Evolutionary conservation across 208 protist genomes (phyloP), one percentile per base, ranked within the genome.

Genomic region (Leishmania braziliensis): DNA sequence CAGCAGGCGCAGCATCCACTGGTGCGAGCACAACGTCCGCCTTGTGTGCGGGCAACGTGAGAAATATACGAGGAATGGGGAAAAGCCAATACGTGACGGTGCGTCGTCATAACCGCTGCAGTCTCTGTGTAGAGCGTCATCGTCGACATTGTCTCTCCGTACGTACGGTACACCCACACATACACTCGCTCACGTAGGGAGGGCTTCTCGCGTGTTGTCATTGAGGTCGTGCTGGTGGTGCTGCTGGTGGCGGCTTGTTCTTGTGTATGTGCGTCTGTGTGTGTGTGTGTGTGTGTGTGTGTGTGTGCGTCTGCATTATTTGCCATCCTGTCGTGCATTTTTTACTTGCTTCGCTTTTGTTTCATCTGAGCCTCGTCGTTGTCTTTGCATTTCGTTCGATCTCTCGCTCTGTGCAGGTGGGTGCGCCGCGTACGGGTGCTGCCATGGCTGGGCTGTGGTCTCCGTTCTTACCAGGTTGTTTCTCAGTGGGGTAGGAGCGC

Each of bases 241-340:
- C 43, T 46, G 43, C 43, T 46, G 43, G 43, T 46, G 43, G 43
- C 3, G 4, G 43, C 9, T 29, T 68, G 29, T 39, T n/a, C 29
- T 18, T 43, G 70, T 54, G 48, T 58, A 12, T 54, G n/a, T 48
- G 33, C 53, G 69, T 50, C 4, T 74, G 9, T 74, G 69, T 74
- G 69, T 74, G 72, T 50, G 43, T 74, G 9, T 74, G 69, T 74
- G 69, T 74, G 72, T 62, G 72, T 77, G 29, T 48, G 33, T 20
- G 26, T 20, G 53, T 29, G 72, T n/a, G 9, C 16, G 51, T n/a
- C 10, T 72, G 29, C 36, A 14, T 53, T 72, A 18, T 72, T 46
- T 6, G 43, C 43, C 43, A 46, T 46, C 43, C 43, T 6, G 43
- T 46, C 43, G 43, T 46, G 43, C 60, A 65, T 65, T 36, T 65